Base-by-base conservation (phyloP, 2,329 filamentous ascomycete genomes). In the Neofusicoccum cordaticola region DNA sequence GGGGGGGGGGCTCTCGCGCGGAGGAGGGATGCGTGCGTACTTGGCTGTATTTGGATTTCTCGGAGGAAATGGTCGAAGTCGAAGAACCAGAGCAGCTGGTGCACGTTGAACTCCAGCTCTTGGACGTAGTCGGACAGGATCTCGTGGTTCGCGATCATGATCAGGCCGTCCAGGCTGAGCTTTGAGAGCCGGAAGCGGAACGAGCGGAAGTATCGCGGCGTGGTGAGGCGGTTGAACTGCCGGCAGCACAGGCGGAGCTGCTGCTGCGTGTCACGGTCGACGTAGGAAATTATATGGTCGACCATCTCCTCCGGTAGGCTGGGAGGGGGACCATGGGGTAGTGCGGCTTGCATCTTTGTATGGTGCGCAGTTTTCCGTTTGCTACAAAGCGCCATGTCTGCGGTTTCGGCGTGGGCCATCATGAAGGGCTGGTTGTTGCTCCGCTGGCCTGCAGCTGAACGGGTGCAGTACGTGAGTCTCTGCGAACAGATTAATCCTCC, bases 31-130 rank as follows among this genome's bases (percentile, higher is more conserved):
- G 22, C 22, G 9, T 42, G n/a, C 39, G 7, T 45, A 58, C 53
- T 19, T 17, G 53, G 53, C 12, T 58, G 53, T 12, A 58, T 22
- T n/a, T 5, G 12, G 9, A 58, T 19, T 19, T 45, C 39, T n/a
- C 31, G 13, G 8, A 58, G 13, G 27, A 58, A 58, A 35, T 44
- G 39, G 22, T 58, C 39, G 27, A 58, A 44, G 11, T 58, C 27
- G 39, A 58, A 58, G 22, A 58, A 58, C 53, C 53, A 58, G n/a
- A 45, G 39, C 13, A 58, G 53, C 22, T 58, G 53, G 15, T 58
- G 39, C 9, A 42, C 44, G 9, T 58, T 58, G 53, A 44, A 58
- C 8, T 58, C 53, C n/a, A 58, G 53, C 7, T 44, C 15, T 35
- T 58, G 53, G 22, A 58, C 53, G 35, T 45, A 58, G 9, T 58